Evolutionary conservation across 2,329 filamentous ascomycete species (phyloP), one percentile per base, ranked within the genome.

Genomic region (Claviceps capensis): DNA sequence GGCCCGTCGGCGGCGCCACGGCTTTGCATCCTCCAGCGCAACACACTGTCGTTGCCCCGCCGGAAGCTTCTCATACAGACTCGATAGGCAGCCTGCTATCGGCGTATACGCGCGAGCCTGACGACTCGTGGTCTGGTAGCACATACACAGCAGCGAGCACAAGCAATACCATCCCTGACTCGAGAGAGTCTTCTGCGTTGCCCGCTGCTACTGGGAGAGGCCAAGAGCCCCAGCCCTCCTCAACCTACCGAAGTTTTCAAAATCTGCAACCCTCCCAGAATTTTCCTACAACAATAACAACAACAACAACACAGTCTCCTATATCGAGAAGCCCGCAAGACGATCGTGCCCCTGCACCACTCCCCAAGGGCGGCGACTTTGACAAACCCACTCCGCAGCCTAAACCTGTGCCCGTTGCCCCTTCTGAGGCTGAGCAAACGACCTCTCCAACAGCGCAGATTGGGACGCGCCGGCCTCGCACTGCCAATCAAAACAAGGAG

Each of bases 41-140:
- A 54, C 52, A 52, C 49, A 23, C 52, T 44, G 50, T 47, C 47
- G 37, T 51, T 45, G 49, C 55, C 53, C 55, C 60, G 43, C 58
- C 60, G 49, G 56, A 61, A 59, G 55, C 53, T 48, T 73, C 74
- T 43, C 72, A 74, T 3, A 67, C 68, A 1, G 70, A 70, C 23
- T 79, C 77, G 9, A 64, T 80, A 49, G 76, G 72, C 14, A 80
- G 76, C 60, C 64, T 81, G 11, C 58, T 81, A 38, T 79, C 75
- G 11, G 76, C 77, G 19, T 81, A 81, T 59, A 74, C 74, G 49
- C 65, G 68, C 55, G 72, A 69, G 46, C 71, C 71, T 6, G 70
- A 69, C 44, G 73, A 72, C 49, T 51, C 50, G 22, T 23, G 37
- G 30, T 44, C 50, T n/a, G 53, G 44, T 50, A 44, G 47, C 47